These are phyloP conservation scores for Boletellus ananiceps DNA, from an alignment of 768 basidiomycete genomes.

Conservation along the genomic window DNA sequence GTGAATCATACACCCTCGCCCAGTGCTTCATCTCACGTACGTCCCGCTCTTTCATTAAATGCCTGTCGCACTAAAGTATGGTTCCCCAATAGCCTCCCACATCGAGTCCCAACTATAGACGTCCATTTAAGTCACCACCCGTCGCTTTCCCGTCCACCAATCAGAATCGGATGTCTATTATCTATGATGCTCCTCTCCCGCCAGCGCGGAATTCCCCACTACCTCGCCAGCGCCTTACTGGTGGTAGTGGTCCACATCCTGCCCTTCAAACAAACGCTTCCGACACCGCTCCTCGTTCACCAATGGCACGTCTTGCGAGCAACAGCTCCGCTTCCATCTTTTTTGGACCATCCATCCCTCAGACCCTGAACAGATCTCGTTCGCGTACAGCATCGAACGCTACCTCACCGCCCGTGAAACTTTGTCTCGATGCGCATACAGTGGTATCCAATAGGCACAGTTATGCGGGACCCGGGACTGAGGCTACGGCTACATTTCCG, in stretches of 20 bases:
- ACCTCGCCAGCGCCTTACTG: constrained; percentile 50
- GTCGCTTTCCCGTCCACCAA: constrained; percentile 37
- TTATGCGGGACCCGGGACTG: constrained; percentile 50
- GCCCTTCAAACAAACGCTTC: constrained; percentile 28
- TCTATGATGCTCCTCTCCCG: constrained; percentile 33
- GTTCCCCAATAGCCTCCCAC: constrained; percentile 8
- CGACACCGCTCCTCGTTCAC: constrained; percentile 29
- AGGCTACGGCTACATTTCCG: constrained; percentile 26
- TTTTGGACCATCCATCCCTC: constrained; percentile 49
- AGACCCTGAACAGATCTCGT: constrained; percentile 19
- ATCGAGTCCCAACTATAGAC: constrained; percentile 13
- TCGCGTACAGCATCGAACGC: constrained; percentile 23
- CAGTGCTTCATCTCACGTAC: constrained; percentile 28
- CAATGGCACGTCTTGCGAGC: constrained; percentile 50
- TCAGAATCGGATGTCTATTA: constrained; percentile 36
- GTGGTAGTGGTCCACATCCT: constrained; percentile 30
- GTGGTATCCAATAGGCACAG: constrained; percentile 53
- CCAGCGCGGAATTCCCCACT: constrained; percentile 51
- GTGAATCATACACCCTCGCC: constrained; percentile 43
- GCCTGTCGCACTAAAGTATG: neutral
- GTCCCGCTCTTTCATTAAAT: neutral
- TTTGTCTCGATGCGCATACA: constrained; percentile 20
- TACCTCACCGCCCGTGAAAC: constrained; percentile 3
- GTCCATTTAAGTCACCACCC: constrained; percentile 11
- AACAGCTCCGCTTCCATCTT: constrained; percentile 57